Evolutionary conservation across 306 rosid species (phyloP), one percentile per base, ranked within the genome.

Genomic region (Malus sieversii): DNA sequence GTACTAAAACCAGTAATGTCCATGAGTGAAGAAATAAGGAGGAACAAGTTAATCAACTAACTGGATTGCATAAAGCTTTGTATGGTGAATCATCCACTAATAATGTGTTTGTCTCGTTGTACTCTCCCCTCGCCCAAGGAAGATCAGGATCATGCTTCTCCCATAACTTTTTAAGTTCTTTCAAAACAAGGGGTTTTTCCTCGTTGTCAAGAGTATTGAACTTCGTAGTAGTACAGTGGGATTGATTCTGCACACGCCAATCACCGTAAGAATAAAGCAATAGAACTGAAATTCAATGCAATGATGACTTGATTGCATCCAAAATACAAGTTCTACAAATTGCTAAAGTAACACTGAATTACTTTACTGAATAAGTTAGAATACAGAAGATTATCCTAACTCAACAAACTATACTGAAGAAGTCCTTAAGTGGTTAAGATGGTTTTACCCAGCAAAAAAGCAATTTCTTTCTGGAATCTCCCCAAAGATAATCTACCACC

Each of bases 41-140:
- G 55, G 25, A 59, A 44, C 75, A 8, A 73, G 44, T 10, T 22
- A 27, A 66, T 72, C 29, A 45, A 75, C 93, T 84, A 81, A 95
- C 99, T 79, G 99, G 99, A 85, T 95, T 95, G 81, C 82, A 22
- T 58, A 92, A 82, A 38, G 97, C 96, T 82, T 95, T 92, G 77
- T 90, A 89, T 3, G 99, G 97, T 62, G 97, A 90, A 78, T 95
- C 99, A 83, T 95, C 97, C 85, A 95, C 64, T 83, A 95, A 82
- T 69, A 95, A 53, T 42, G 97, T 95, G 87, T 92, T 95, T 30
- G 96, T 80, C 83, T 88, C 93, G 29, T 85, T 83, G 81, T 83
- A 95, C 76, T 83, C 92, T 75, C 97, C 97, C 75, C 74, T 88
- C 80, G 82, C 83, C 87, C 93, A 92, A 0, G 97, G 97, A 83